phyloP scores from a whole-genome alignment of 345 rosid species.

The Atalantia buxifolia region DNA sequence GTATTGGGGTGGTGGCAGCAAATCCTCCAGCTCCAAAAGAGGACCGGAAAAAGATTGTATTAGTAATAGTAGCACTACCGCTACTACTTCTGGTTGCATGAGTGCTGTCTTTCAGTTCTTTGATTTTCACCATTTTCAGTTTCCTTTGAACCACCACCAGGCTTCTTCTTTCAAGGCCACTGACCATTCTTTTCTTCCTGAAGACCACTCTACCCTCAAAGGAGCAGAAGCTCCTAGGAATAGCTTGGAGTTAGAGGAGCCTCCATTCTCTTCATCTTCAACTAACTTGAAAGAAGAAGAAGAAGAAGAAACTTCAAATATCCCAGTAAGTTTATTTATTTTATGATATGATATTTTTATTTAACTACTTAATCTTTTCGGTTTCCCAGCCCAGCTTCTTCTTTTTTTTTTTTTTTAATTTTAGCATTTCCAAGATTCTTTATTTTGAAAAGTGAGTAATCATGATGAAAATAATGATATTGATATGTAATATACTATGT shows the following conservation, averaged over 20 bases:
- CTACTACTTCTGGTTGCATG: conserved; percentile 64
- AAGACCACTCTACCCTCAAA: conserved; percentile 25
- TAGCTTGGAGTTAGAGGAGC: conserved; percentile 70
- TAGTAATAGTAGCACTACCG: background rate
- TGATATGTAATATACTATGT: background rate
- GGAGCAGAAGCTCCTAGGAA: conserved; percentile 78
- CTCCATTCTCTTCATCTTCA: conserved; percentile 35
- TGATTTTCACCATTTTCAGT: conserved; percentile 61
- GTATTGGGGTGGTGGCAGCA: conserved; percentile 35
- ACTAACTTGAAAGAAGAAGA: conserved; percentile 16
- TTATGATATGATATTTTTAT: background rate
- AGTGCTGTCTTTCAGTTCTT: conserved; percentile 71
- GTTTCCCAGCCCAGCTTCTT: conserved; percentile 10
- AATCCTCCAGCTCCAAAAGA: conserved; percentile 36
- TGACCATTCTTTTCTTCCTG: conserved; percentile 14
- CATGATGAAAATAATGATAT: conserved; percentile 17
- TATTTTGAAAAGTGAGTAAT: conserved; percentile 26
- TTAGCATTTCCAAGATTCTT: conserved; percentile 10
- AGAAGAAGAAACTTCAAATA: conserved; percentile 39
- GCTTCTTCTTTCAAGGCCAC: conserved; percentile 40
- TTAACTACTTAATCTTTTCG: conserved; percentile 14
- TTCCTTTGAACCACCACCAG: conserved; percentile 42
- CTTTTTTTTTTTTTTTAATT: background rate
- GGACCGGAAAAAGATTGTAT: conserved; percentile 13
- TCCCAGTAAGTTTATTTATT: conserved; percentile 44